These are phyloP conservation scores for Helianthus tuberosus DNA, from an alignment of 129 eudicot species.

Conservation along the genomic window DNA sequence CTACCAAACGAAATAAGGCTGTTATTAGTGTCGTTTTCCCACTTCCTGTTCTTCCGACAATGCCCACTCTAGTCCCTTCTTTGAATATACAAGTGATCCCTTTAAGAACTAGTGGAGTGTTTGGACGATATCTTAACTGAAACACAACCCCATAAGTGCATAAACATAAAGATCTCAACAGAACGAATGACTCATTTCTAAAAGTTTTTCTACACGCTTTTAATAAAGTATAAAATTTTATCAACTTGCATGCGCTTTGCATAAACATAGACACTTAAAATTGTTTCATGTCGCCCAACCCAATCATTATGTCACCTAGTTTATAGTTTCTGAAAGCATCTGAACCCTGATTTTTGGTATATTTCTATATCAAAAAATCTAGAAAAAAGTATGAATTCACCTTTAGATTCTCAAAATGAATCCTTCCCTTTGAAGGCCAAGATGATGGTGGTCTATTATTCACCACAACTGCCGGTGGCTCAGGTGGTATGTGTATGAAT, in stretches of 20 bases:
- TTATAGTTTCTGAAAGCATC: slow-evolving; percentile 1
- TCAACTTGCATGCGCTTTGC: background rate
- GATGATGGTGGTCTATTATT: slow-evolving; percentile 61
- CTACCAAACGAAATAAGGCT: slow-evolving; percentile 75
- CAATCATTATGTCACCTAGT: background rate
- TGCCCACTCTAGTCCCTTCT: too few species aligned
- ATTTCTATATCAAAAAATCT: background rate
- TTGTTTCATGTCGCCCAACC: background rate
- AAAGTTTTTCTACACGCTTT: background rate
- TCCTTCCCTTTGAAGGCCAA: slow-evolving; percentile 77
- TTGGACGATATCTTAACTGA: slow-evolving; percentile 78
- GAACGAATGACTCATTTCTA: background rate
- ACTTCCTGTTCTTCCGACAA: slow-evolving; percentile 50
- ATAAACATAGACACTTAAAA: background rate
- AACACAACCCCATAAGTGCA: slow-evolving; percentile 2
- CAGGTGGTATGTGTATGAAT: slow-evolving; percentile 73
- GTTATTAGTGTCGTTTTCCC: slow-evolving; percentile 86
- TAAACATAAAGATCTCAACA: background rate
- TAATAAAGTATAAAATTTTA: background rate
- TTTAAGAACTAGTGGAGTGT: slow-evolving; percentile 80
- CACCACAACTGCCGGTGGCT: slow-evolving; percentile 69
- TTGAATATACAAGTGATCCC: slow-evolving; percentile 82
- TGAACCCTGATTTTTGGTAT: background rate
- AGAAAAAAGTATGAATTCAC: slow-evolving; percentile 27
- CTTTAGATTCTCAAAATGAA: slow-evolving; percentile 62